phyloP scores from a whole-genome alignment of 768 basidiomycete genomes.

The Kwoniella europaea region DNA sequence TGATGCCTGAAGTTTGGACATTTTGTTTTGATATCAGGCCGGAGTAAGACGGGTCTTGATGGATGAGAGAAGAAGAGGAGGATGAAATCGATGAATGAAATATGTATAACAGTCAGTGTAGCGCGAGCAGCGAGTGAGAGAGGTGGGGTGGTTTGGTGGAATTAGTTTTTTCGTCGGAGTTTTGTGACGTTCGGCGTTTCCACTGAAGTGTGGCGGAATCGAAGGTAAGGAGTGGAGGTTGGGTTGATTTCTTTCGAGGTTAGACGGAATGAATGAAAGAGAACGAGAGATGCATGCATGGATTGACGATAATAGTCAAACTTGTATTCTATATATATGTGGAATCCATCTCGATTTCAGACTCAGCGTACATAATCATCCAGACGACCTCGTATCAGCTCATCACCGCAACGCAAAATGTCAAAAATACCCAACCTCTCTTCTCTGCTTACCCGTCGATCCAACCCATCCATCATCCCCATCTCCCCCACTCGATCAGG shows the following conservation, averaged over 20 bases:
- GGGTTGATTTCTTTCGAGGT: background rate
- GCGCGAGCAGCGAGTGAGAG: background rate
- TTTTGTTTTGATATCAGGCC: conserved; percentile 30
- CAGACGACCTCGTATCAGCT: background rate
- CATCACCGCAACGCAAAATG: background rate
- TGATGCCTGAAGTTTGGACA: conserved; percentile 90
- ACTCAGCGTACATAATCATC: background rate
- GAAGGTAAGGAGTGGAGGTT: background rate
- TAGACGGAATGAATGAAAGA: background rate
- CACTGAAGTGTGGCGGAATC: conserved; percentile 9
- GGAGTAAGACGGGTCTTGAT: conserved; percentile 29
- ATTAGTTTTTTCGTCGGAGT: conserved; percentile 29
- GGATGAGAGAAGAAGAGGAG: conserved; percentile 22
- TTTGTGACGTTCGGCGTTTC: conserved; percentile 27
- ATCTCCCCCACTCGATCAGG: conserved; percentile 47
- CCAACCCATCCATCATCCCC: conserved; percentile 52
- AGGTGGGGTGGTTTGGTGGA: conserved; percentile 4
- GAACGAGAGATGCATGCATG: background rate
- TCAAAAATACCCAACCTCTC: conserved; percentile 21
- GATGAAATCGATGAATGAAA: conserved; percentile 4
- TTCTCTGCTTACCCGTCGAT: conserved; percentile 28
- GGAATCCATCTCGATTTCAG: background rate
- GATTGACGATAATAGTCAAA: background rate
- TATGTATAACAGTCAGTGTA: background rate
- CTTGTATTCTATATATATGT: background rate